phyloP scores from a whole-genome alignment of 495 filamentous ascomycete species.

The Trichoderma gamsii region DNA sequence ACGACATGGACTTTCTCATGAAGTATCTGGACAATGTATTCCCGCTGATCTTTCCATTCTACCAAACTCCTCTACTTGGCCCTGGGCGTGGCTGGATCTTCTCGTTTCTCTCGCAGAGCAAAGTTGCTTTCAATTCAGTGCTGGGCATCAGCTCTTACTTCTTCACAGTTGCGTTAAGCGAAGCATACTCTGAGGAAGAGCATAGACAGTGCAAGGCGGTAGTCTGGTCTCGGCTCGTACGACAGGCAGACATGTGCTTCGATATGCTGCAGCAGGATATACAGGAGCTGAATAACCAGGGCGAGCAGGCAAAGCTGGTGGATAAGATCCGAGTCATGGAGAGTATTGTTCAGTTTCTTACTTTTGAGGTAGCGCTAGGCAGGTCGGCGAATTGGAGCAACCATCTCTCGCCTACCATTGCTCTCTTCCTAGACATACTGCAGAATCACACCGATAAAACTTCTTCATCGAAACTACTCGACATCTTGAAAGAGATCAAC shows the following conservation, averaged over 20 bases:
- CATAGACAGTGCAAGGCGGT: constrained; percentile 25
- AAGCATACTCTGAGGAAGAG: constrained; percentile 9
- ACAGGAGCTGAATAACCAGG: constrained; percentile 31
- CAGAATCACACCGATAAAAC: background rate
- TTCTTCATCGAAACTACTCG: background rate
- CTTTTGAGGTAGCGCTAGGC: constrained; percentile 40
- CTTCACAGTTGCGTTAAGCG: constrained; percentile 31
- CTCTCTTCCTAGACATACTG: constrained; percentile 39
- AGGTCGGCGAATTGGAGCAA: constrained; percentile 41
- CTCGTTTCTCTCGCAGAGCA: constrained; percentile 42
- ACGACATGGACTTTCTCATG: constrained; percentile 31
- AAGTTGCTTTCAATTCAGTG: constrained; percentile 39
- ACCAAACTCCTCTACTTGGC: constrained; percentile 39
- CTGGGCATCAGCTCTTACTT: constrained; percentile 45
- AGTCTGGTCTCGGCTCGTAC: constrained; percentile 31
- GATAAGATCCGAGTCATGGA: constrained; percentile 39
- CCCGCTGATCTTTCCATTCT: constrained; percentile 51
- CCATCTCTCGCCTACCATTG: constrained; percentile 43
- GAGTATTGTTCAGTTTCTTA: constrained; percentile 49
- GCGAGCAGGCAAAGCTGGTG: constrained; percentile 24
- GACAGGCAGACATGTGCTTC: constrained; percentile 35
- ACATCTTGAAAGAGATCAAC: background rate
- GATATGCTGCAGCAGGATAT: constrained; percentile 36
- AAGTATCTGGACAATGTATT: constrained; percentile 48
- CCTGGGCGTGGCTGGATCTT: constrained; percentile 47